Percentiles rank a stretch among this genome's conserved stretches.
Conservation (phyloP, 371 early-diverging fungal species). For the Rhizopus microsporus region DNA sequence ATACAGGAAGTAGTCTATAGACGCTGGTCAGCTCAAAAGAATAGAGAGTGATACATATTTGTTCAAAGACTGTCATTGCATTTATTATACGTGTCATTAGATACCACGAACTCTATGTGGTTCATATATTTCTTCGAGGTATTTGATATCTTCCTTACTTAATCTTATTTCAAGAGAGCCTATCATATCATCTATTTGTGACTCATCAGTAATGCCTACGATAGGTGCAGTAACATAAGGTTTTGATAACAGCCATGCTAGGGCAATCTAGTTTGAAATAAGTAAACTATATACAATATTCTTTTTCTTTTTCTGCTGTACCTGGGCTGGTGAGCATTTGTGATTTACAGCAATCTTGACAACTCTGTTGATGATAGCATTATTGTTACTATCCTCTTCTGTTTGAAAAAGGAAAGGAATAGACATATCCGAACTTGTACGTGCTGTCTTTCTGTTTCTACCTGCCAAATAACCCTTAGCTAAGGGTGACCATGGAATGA, state of each 20-base stretch:
- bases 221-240: conserved; percentile 47
- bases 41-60: conserved; percentile 35
- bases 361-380: conserved; percentile 27
- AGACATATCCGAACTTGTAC: conserved; percentile 1
- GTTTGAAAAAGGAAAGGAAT: conserved; percentile 8
- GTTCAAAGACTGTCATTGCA: too few relatives aligned
- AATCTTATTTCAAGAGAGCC: conserved; percentile 36
- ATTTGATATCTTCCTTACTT: conserved; percentile 40
- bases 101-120: conserved; percentile 1
- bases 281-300: too few relatives aligned
- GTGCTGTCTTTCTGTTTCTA: conserved; percentile 8
- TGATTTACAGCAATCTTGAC: conserved; percentile 36
- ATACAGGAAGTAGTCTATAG: conserved; percentile 54
- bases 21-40: conserved; percentile 63
- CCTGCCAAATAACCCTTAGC: conserved; percentile 23
- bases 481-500: conserved; percentile 46
- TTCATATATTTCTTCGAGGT: conserved; percentile 32
- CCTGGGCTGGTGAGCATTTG: conserved; percentile 18
- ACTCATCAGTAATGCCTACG: conserved; percentile 39
- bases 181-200: conserved; percentile 38
- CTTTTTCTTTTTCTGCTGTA: too few relatives aligned
- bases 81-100: too few relatives aligned
- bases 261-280: too few relatives aligned
- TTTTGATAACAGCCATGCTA: too few relatives aligned
- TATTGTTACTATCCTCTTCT: conserved; percentile 15